Conservation (phyloP, 2,329 filamentous ascomycete species). For the Fusarium albosuccineum region DNA sequence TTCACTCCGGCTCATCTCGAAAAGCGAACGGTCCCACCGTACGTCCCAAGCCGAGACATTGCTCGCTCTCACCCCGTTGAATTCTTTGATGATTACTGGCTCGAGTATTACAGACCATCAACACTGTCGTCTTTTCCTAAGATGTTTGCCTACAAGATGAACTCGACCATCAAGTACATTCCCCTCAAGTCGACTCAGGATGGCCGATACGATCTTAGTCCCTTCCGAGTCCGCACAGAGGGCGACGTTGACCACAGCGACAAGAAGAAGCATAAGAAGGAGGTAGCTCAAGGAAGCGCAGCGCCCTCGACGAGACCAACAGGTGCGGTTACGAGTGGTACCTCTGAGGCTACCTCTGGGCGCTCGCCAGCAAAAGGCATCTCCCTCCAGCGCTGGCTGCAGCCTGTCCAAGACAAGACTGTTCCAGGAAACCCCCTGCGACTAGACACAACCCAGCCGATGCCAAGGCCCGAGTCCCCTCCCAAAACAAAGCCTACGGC, state of each 20-base stretch:
- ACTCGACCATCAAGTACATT: conserved; percentile 87
- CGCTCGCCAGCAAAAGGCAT: conserved; percentile 61
- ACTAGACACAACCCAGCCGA: conserved; percentile 34
- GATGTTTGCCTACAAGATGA: conserved; percentile 93
- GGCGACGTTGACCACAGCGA: conserved; percentile 69
- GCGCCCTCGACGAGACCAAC: conserved; percentile 52
- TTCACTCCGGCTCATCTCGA: conserved; percentile 81
- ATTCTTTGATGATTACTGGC: conserved; percentile 93
- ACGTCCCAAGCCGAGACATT: conserved; percentile 54
- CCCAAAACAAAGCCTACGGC: conserved; percentile 67
- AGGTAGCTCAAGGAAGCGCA: conserved; percentile 77
- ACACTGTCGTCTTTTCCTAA: conserved; percentile 91
- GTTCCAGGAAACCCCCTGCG: conserved; percentile 30
- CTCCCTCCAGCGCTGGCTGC: conserved; percentile 73
- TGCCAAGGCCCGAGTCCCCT: conserved; percentile 34
- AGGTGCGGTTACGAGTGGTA: conserved; percentile 52
- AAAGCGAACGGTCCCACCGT: conserved; percentile 67
- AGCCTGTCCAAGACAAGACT: conserved; percentile 58
- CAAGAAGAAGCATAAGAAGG: conserved; percentile 75
- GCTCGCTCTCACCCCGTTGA: conserved; percentile 61
- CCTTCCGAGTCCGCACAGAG: conserved; percentile 83
- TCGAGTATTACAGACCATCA: conserved; percentile 93
- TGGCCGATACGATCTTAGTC: conserved; percentile 85
- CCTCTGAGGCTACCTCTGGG: conserved; percentile 55
- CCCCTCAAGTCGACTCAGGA: conserved; percentile 79